Percentiles rank a stretch among this genome's conserved stretches.
These are phyloP conservation scores for Suillus weaverae DNA, from an alignment of 768 basidiomycete species.

Conservation along the genomic window DNA sequence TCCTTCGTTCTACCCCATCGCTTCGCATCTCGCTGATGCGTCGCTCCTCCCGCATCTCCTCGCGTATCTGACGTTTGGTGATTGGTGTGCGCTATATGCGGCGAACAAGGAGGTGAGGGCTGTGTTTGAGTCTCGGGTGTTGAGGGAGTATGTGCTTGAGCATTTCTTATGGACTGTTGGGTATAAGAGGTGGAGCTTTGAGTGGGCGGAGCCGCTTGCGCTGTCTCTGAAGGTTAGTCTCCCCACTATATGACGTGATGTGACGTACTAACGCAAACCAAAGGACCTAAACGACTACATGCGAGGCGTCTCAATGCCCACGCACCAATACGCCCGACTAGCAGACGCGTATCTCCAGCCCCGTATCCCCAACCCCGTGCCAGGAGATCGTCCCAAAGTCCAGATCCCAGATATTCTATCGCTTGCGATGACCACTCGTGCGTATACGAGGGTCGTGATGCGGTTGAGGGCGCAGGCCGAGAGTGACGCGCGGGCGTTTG, in stretches of 20 bases:
- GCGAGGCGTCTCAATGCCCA: constrained; percentile 74
- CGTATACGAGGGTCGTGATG: constrained; percentile 79
- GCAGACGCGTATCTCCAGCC: constrained; percentile 60
- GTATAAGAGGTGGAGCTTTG: constrained; percentile 61
- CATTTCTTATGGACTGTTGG: constrained; percentile 71
- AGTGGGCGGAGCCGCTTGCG: constrained; percentile 58
- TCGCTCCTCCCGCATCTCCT: constrained; percentile 55
- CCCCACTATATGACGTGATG: neutral
- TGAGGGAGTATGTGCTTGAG: constrained; percentile 68
- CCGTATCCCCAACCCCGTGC: constrained; percentile 29
- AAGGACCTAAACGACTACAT: constrained; percentile 82
- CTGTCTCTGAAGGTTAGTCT: constrained; percentile 60
- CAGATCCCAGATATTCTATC: constrained; percentile 45
- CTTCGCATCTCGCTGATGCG: constrained; percentile 53
- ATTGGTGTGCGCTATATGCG: constrained; percentile 63
- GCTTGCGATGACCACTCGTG: constrained; percentile 62
- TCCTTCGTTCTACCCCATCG: constrained; percentile 48
- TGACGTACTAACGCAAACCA: constrained; percentile 11
- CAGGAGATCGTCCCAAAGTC: constrained; percentile 37
- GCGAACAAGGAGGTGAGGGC: constrained; percentile 55
- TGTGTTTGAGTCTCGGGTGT: constrained; percentile 47
- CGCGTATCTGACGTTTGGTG: constrained; percentile 65
- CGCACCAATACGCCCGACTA: constrained; percentile 66
- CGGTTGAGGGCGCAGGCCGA: constrained; percentile 81
- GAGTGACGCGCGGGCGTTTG: constrained; percentile 39